A percentile compares a stretch with the other conserved stretches of the same genome.
These are phyloP conservation scores for Kockovaella imperatae DNA, from an alignment of 768 basidiomycete genomes.

Conservation along the genomic window DNA sequence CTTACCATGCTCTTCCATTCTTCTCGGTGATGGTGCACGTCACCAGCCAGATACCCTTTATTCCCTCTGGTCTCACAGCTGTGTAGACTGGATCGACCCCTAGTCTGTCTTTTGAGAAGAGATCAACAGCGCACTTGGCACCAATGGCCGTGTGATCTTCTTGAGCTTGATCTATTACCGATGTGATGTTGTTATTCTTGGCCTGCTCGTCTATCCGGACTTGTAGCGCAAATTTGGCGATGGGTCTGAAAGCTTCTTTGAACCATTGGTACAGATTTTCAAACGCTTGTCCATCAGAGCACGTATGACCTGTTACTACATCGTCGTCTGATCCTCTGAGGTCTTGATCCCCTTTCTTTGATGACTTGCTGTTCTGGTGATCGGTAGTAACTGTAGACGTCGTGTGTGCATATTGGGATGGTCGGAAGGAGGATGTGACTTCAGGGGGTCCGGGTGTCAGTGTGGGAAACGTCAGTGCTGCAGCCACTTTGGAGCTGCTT, in stretches of 20 bases:
- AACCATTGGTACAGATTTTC: conserved; percentile 23
- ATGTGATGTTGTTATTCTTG: background rate
- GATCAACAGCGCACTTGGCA: background rate
- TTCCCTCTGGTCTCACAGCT: background rate
- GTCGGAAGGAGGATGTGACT: too few species aligned
- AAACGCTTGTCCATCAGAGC: conserved; percentile 23
- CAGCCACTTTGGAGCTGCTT: too few species aligned
- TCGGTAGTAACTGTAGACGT: too few species aligned
- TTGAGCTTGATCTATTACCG: background rate
- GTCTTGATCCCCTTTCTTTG: background rate
- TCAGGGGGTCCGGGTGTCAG: too few species aligned
- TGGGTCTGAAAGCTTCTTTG: conserved; percentile 18
- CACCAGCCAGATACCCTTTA: conserved; percentile 5
- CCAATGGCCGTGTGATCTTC: conserved; percentile 1
- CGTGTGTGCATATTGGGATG: too few species aligned
- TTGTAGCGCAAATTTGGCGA: conserved; percentile 15
- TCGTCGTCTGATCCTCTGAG: background rate
- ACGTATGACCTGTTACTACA: too few species aligned
- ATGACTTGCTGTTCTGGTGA: too few species aligned
- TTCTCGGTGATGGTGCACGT: conserved; percentile 1
- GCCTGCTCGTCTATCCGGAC: background rate
- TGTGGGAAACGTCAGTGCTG: too few species aligned
- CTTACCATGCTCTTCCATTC: conserved; percentile 9
- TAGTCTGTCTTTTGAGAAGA: background rate
- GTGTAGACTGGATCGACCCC: background rate